Percentiles rank a stretch among this genome's conserved stretches.
Evolutionary conservation across 352 stramenopile genomes (phyloP).

Genomic region (Globisporangium barbulae): DNA sequence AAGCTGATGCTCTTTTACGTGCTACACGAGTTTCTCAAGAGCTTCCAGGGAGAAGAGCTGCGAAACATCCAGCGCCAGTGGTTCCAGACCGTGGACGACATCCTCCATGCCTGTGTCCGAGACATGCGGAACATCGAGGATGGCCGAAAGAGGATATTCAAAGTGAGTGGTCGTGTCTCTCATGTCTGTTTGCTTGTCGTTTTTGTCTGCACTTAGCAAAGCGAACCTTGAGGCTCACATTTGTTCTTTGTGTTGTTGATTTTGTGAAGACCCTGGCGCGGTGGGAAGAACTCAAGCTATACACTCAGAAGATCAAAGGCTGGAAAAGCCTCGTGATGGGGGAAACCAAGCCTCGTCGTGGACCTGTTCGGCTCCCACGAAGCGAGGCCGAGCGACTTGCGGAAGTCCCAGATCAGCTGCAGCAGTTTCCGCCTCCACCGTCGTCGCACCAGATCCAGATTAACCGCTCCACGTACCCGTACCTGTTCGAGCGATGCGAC

Average conservation of each 20-base stretch:
- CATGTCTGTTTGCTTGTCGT: background rate
- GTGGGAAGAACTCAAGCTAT: conserved; percentile 83
- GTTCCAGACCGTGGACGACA: conserved; percentile 79
- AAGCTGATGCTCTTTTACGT: conserved; percentile 89
- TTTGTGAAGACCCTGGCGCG: conserved; percentile 56
- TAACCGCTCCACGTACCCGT: conserved; percentile 69
- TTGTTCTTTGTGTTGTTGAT: background rate
- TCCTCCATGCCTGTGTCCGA: conserved; percentile 64
- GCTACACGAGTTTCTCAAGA: conserved; percentile 86
- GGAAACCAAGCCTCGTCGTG: conserved; percentile 61
- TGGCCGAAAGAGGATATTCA: conserved; percentile 73
- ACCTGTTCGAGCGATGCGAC: conserved; percentile 62
- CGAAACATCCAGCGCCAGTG: conserved; percentile 66
- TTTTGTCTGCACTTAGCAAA: background rate
- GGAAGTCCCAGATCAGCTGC: conserved; percentile 64
- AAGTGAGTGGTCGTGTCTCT: conserved; percentile 25
- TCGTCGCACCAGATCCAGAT: conserved; percentile 47
- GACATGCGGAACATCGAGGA: conserved; percentile 68
- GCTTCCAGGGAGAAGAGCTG: conserved; percentile 56
- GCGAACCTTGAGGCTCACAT: background rate
- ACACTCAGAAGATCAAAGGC: conserved; percentile 67
- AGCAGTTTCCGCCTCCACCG: conserved; percentile 68
- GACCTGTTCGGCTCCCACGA: conserved; percentile 44
- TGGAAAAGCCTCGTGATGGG: conserved; percentile 77
- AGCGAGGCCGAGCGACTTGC: conserved; percentile 64